Evolutionary conservation across 1,284 basidiomycete genomes (phyloP).

Genomic region (Ustilago bromivora): DNA sequence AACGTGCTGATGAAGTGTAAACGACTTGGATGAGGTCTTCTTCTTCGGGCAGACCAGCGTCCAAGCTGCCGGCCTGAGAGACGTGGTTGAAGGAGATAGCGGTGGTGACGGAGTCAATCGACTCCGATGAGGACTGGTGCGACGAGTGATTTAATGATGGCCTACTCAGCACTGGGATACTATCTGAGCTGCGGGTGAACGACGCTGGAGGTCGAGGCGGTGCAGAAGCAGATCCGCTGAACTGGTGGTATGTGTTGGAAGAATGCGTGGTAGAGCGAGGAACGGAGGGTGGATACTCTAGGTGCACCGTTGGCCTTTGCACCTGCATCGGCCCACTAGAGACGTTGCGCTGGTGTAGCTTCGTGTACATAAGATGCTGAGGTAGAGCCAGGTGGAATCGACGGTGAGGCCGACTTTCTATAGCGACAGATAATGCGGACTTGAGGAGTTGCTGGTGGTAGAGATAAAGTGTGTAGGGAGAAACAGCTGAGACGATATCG

Average conservation of each 20-base stretch:
- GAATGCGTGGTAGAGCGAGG: slow-evolving; percentile 11
- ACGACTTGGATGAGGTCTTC: slow-evolving; percentile 46
- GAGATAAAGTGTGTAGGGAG: neutral
- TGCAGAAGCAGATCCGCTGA: neutral
- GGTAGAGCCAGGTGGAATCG: neutral
- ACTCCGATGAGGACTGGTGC: slow-evolving; percentile 43
- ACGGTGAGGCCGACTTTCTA: neutral
- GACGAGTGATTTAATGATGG: slow-evolving; percentile 33
- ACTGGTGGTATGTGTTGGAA: neutral
- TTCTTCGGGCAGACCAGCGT: slow-evolving; percentile 12
- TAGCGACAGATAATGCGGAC: neutral
- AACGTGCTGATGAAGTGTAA: slow-evolving; percentile 45
- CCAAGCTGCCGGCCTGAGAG: slow-evolving; percentile 13
- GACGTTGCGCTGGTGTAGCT: slow-evolving; percentile 21
- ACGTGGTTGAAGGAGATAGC: slow-evolving; percentile 18
- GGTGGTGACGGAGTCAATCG: slow-evolving; percentile 25
- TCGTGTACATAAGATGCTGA: neutral
- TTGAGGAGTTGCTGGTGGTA: neutral
- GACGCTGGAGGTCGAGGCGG: slow-evolving; percentile 33
- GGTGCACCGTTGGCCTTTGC: slow-evolving; percentile 27
- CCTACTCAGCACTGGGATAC: slow-evolving; percentile 13
- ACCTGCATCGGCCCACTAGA: slow-evolving; percentile 6
- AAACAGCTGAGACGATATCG: neutral
- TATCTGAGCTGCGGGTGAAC: slow-evolving; percentile 17
- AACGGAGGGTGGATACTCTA: slow-evolving; percentile 32